phyloP scores from a whole-genome alignment of 139 green algal genomes.

The Tetradesmus lagerheimii region DNA sequence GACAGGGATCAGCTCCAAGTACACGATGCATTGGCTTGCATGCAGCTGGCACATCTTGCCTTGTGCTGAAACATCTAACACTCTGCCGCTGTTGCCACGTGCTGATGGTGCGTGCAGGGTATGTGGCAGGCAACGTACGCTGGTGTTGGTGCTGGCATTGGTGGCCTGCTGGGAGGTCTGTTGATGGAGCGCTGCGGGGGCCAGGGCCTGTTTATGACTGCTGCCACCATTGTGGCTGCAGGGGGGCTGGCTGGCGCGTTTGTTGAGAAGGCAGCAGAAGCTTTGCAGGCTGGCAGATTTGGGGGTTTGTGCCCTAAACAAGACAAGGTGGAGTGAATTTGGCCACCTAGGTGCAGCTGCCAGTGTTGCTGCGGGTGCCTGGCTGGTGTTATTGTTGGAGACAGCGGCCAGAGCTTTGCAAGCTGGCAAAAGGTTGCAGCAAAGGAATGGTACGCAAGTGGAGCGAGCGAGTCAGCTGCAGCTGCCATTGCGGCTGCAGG shows the following conservation, averaged over 20 bases:
- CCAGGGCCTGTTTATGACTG: constrained; percentile 38
- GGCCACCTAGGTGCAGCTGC: background rate
- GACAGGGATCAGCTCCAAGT: too few relatives aligned
- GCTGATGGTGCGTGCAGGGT: constrained; percentile 38
- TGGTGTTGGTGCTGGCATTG: constrained; percentile 52
- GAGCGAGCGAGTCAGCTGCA: too few relatives aligned
- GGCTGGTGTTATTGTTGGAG: background rate
- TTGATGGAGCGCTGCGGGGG: constrained; percentile 47
- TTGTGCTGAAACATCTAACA: too few relatives aligned
- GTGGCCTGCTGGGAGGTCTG: constrained; percentile 52
- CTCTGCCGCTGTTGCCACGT: background rate
- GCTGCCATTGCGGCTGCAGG: too few relatives aligned
- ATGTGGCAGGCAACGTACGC: constrained; percentile 51
- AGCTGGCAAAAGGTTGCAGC: too few relatives aligned
- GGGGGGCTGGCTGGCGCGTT: constrained; percentile 3
- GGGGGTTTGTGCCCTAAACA: too few relatives aligned
- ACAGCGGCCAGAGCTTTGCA: too few relatives aligned
- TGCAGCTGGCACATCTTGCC: too few relatives aligned
- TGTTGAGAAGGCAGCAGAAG: background rate
- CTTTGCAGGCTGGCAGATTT: background rate
- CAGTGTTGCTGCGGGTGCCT: too few relatives aligned
- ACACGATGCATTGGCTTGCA: background rate
- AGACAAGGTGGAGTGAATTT: background rate
- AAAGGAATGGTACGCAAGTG: too few relatives aligned
- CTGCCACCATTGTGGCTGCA: constrained; percentile 30